Evolutionary conservation across 2,329 filamentous ascomycete genomes (phyloP), one percentile per base, ranked within the genome.

Genomic region (Plenodomus lindquistii): DNA sequence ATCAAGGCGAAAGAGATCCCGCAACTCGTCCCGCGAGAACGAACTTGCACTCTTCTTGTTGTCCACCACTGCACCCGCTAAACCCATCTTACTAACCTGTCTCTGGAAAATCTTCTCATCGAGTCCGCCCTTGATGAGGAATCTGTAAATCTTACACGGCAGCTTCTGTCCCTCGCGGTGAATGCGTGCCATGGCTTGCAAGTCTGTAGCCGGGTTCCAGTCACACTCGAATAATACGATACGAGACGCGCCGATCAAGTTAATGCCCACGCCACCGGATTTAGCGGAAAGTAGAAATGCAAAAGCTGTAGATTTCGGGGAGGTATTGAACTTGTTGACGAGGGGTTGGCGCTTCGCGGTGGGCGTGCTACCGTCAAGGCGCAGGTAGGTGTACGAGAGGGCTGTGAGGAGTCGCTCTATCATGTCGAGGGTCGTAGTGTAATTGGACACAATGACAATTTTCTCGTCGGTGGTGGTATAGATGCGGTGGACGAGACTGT

Each of bases 31-130:
- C 4, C 76, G 74, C 0, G 85, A 85, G 64, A 90, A 90, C 27
- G 81, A 83, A 8, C 81, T 77, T 19, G 79, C 80, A 27, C 75
- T 77, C 27, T 78, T 77, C 63, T 86, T 87, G 51, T 83, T 80
- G 55, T 89, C 86, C 61, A 90, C 85, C 22, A 90, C 84, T 44
- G 83, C 86, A 61, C 88, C 85, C 2, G 86, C 85, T 2, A 90
- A 75, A 2, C 85, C 85, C 57, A 83, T 80, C 68, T 90, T 90
- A 44, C 84, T 87, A 31, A 88, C 76, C 65, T 90, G 87, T 8
- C 87, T 77, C 66, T 89, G 86, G 72, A 83, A 89, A 48, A 90
- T 89, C 70, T 88, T 89, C 71, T 90, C 86, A 54, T 89, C 87
- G 16, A 90, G 75, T 4, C 82, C 84, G 8, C 86, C 86, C 48